Percentiles rank a stretch among this genome's conserved stretches.
phyloP scores from a whole-genome alignment of 306 rosid genomes.

The Quercus gilva region DNA sequence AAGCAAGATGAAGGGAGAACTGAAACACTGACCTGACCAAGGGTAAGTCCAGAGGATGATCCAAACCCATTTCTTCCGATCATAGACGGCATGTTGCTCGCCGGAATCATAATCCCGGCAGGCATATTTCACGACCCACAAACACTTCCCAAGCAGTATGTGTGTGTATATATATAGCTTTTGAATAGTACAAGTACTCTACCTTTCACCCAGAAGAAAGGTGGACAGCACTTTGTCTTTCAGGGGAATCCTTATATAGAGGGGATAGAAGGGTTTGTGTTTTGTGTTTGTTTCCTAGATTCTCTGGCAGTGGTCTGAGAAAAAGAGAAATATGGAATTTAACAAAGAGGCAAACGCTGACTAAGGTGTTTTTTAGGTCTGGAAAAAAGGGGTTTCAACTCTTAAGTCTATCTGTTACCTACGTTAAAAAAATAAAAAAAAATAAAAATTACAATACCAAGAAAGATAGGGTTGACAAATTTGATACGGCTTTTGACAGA shows the following conservation, averaged over 20 bases:
- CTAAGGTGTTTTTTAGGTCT: not conserved
- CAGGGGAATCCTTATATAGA: not conserved
- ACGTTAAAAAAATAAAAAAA: slow-evolving; percentile 14
- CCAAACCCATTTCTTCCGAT: slow-evolving; percentile 56
- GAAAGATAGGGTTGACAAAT: slow-evolving; percentile 24
- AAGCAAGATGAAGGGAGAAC: not conserved
- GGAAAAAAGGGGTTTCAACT: not conserved
- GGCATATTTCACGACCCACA: slow-evolving; percentile 48
- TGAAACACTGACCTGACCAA: slow-evolving; percentile 65
- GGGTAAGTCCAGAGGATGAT: slow-evolving; percentile 61
- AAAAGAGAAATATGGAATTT: slow-evolving; percentile 4
- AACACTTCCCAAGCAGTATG: not conserved
- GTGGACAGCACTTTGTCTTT: not conserved
- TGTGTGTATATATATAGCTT: not conserved
- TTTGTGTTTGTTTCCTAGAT: not conserved
- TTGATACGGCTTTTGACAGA: slow-evolving; percentile 24
- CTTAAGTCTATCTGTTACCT: not conserved
- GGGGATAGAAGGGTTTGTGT: not conserved
- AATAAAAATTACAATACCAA: slow-evolving; percentile 10
- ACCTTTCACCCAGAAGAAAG: not conserved
- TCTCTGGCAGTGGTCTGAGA: slow-evolving; percentile 12
- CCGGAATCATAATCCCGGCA: slow-evolving; percentile 57
- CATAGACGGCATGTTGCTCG: slow-evolving; percentile 51
- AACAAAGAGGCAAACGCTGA: not conserved
- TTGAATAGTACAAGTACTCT: not conserved